Evolutionary conservation across 257 asterid genomes (phyloP).

Genomic region (Anisodus tanguticus): DNA sequence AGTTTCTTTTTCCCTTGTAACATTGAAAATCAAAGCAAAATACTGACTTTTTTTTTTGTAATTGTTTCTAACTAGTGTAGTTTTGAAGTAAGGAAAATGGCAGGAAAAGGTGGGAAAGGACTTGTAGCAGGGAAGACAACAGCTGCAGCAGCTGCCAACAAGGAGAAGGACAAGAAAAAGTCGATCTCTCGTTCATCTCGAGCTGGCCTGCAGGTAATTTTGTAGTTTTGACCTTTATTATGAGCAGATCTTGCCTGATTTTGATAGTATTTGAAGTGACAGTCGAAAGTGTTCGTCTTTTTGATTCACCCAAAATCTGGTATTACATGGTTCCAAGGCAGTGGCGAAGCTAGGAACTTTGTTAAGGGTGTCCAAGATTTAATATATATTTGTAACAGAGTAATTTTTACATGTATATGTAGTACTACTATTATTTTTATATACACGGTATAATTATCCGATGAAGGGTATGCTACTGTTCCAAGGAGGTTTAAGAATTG

Average conservation of each 20-base stretch:
- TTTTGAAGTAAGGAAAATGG: slow-evolving; percentile 49
- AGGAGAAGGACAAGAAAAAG: slow-evolving; percentile 82
- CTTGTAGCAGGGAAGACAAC: slow-evolving; percentile 93
- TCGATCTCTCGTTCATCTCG: slow-evolving; percentile 85
- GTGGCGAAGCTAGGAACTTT: no score
- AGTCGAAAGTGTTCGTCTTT: neutral
- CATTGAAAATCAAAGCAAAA: neutral
- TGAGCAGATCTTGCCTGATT: neutral
- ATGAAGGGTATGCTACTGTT: neutral
- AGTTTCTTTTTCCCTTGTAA: neutral
- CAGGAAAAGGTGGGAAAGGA: slow-evolving; percentile 98
- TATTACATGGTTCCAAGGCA: neutral
- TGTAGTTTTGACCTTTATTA: neutral
- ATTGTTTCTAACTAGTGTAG: neutral
- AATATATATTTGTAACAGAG: no score
- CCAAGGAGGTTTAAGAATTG: neutral
- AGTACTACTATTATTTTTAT: no score
- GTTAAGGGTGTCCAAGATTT: no score
- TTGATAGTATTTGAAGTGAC: neutral
- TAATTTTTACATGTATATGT: no score
- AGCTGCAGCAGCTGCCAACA: slow-evolving; percentile 72
- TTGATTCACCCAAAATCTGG: neutral
- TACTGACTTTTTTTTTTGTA: neutral
- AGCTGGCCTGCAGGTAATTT: slow-evolving; percentile 82
- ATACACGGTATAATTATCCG: no score